Evolutionary conservation across 805 yeast genomes (phyloP), one percentile per base, ranked within the genome.

Genomic region (Candida wancherniae): DNA sequence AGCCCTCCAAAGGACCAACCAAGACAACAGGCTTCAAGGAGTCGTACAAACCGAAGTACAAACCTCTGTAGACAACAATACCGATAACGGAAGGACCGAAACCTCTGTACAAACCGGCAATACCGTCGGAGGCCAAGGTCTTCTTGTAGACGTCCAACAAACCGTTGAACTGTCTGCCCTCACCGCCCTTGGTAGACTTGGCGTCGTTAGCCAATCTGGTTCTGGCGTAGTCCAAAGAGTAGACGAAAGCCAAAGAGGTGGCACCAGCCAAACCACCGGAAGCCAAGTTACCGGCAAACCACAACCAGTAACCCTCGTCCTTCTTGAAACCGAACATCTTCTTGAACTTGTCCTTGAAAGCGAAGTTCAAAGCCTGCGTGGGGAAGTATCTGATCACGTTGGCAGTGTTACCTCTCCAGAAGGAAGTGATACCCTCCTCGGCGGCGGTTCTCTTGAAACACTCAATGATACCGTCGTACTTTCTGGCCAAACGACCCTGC

Each of bases 391-490:
- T 84, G 75, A 87, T 81, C 65, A 87, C 97, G 73, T 87, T 87
- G 59, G 97, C 97, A 50, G 96, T 88, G 88, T 87, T 87, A 79
- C 97, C 97, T 83, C 96, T 83, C 97, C 97, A 87, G 90, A 87
- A 86, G 46, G 97, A 71, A 50, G 70, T 75, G 46, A 84, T 58
- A 80, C 97, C 97, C 75, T 87, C 97, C 53, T 82, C 85, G 53
- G 84, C 82, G 48, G 88, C 82, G 53, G 97, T 88, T 78, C 96
- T 84, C 58, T 63, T 77, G 94, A 88, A 87, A 75, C 95, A 85
- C 62, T 87, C 97, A 45, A 54, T 70, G 48, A 87, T 88, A 84
- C 97, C 97, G 50, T 70, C 77, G 80, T 88, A 87, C 64, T 73
- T 79, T 58, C 63, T 75, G 51, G 85, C 73, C 59, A 87, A 76